These are phyloP conservation scores for Wallacemonas sp. DNA, from an alignment of 208 protist species.

Conservation along the genomic window DNA sequence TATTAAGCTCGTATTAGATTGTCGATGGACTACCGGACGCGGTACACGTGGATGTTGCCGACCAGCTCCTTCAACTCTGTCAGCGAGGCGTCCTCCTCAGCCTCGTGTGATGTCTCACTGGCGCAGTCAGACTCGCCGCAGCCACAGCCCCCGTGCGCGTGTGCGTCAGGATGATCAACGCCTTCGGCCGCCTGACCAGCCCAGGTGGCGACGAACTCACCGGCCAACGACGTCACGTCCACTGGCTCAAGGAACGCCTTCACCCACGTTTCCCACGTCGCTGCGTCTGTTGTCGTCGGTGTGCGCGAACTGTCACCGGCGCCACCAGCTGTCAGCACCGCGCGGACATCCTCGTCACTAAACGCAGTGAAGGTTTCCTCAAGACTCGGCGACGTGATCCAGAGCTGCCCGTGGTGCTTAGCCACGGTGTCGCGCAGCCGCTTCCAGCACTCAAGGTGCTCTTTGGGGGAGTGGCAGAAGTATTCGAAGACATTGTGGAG, in stretches of 20 bases:
- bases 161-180: neutral
- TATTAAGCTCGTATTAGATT: neutral
- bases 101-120: constrained; percentile 7
- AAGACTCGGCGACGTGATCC: constrained; percentile 61
- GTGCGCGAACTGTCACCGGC: neutral
- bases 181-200: neutral
- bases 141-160: neutral
- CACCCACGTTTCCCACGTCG: constrained; percentile 16
- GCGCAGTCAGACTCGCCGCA: neutral
- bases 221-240: constrained; percentile 12
- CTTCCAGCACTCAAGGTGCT: constrained; percentile 65
- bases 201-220: constrained; percentile 26
- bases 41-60: constrained; percentile 49
- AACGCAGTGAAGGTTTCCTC: constrained; percentile 50
- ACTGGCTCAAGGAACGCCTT: constrained; percentile 22
- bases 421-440: constrained; percentile 48
- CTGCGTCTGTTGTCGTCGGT: neutral
- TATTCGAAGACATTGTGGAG: constrained; percentile 92
- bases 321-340: neutral
- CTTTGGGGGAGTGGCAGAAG: constrained; percentile 40
- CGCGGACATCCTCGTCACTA: constrained; percentile 12
- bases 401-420: constrained; percentile 37
- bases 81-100: constrained; percentile 10
- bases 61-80: constrained; percentile 39
- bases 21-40: constrained; percentile 26